These are phyloP conservation scores for Hemileia vastatrix DNA, from an alignment of 1,284 basidiomycete genomes.

Conservation along the genomic window DNA sequence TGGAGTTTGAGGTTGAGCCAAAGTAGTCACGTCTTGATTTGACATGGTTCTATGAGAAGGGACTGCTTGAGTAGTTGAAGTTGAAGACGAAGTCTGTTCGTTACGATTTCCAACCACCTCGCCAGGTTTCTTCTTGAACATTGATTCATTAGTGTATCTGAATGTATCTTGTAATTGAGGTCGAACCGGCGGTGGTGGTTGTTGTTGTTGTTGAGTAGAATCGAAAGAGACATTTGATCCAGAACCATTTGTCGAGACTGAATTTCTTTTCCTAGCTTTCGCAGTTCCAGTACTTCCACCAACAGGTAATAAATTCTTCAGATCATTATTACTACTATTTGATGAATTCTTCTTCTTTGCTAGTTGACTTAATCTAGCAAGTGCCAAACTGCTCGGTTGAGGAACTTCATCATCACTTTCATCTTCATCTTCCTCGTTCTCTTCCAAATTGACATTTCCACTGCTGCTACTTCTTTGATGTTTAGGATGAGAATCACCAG, in stretches of 20 bases:
- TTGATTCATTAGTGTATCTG: not conserved
- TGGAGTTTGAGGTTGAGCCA: slow-evolving; percentile 65
- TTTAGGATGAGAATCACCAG: not conserved
- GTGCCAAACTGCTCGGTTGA: not conserved
- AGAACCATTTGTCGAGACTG: too few species aligned
- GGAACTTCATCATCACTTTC: slow-evolving; percentile 44
- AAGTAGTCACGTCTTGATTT: slow-evolving; percentile 63
- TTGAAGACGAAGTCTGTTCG: too few species aligned
- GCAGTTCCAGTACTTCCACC: not conserved
- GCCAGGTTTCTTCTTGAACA: not conserved
- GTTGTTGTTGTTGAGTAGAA: not conserved
- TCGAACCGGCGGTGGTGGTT: not conserved
- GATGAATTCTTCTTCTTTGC: not conserved
- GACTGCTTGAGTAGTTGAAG: slow-evolving; percentile 10
- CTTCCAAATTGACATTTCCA: slow-evolving; percentile 58
- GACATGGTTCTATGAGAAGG: slow-evolving; percentile 55
- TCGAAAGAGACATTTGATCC: too few species aligned
- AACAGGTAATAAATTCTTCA: not conserved
- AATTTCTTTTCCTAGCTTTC: too few species aligned
- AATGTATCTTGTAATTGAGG: not conserved
- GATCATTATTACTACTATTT: not conserved
- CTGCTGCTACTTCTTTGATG: slow-evolving; percentile 62
- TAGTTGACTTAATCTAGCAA: not conserved
- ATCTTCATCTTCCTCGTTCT: slow-evolving; percentile 54
- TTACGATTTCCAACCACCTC: too few species aligned